phyloP scores from a whole-genome alignment of 2,329 filamentous ascomycete species.

The Aspergillus viridinutans region DNA sequence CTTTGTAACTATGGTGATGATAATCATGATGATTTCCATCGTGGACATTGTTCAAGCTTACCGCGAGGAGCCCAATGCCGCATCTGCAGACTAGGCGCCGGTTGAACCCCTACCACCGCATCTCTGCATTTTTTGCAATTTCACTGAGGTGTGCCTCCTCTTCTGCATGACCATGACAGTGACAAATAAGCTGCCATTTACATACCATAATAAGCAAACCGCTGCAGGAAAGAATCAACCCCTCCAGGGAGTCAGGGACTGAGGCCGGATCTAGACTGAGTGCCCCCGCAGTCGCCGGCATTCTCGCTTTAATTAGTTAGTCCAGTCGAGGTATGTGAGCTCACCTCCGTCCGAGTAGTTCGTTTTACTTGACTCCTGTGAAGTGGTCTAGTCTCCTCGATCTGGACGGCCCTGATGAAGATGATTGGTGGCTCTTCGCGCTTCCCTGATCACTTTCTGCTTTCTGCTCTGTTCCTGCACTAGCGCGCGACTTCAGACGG shows the following conservation, averaged over 20 bases:
- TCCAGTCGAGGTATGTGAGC: not conserved
- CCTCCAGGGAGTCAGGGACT: not conserved
- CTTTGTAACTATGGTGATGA: not conserved
- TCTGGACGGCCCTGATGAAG: not conserved
- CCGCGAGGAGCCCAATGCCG: not conserved
- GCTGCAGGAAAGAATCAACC: not conserved
- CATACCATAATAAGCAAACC: not conserved
- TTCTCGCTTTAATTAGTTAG: not conserved
- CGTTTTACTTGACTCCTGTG: not conserved
- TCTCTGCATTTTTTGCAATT: not conserved
- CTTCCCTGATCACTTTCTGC: not conserved
- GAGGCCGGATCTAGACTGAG: not conserved
- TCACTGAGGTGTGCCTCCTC: not conserved
- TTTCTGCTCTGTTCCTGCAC: slow-evolving; percentile 17
- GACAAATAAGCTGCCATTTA: not conserved
- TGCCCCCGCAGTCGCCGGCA: slow-evolving; percentile 3
- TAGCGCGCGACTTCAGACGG: slow-evolving; percentile 7
- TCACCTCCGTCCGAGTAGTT: not conserved
- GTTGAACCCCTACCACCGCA: not conserved
- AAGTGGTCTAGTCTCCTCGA: not conserved
- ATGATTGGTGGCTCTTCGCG: slow-evolving; percentile 1
- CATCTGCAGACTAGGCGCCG: not conserved
- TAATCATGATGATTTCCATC: not conserved
- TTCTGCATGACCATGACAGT: not conserved
- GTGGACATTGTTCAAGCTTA: not conserved